Percentiles rank a stretch among this genome's conserved stretches.
phyloP scores from a whole-genome alignment of 805 yeast species.

The Maudiozyma barnettii region DNA sequence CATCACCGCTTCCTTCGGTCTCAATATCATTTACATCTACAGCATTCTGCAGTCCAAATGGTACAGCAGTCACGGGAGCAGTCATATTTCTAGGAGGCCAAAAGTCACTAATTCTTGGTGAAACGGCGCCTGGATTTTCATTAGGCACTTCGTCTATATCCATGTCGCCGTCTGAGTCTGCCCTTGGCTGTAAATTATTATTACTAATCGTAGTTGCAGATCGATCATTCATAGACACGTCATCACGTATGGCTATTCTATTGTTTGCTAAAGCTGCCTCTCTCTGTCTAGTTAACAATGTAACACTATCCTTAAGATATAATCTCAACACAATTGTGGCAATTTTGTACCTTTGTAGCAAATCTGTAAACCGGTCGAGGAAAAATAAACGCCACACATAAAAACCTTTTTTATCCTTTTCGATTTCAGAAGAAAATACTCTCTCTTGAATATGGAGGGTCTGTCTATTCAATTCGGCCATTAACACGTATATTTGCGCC shows the following conservation, averaged over 20 bases:
- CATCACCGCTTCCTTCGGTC: too few species aligned
- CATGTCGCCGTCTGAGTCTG: neutral
- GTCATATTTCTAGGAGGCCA: too few species aligned
- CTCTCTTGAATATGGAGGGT: slow-evolving; percentile 20
- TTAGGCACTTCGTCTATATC: neutral
- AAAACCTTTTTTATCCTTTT: slow-evolving; percentile 20
- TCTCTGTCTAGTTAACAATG: slow-evolving; percentile 27
- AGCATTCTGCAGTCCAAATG: neutral
- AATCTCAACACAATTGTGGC: slow-evolving; percentile 27
- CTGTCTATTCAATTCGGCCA: slow-evolving; percentile 27
- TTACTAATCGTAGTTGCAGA: neutral
- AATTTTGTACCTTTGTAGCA: slow-evolving; percentile 23
- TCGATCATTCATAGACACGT: neutral
- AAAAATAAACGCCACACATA: slow-evolving; percentile 24
- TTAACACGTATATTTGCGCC: slow-evolving; percentile 25
- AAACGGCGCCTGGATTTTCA: neutral
- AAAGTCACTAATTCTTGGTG: neutral
- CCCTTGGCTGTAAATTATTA: neutral
- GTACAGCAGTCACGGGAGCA: neutral
- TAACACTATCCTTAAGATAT: slow-evolving; percentile 27
- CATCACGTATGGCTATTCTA: slow-evolving; percentile 13
- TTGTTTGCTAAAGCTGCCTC: slow-evolving; percentile 24
- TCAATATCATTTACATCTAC: slow-evolving; percentile 6
- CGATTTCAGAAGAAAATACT: slow-evolving; percentile 13
- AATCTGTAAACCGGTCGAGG: slow-evolving; percentile 18